Evolutionary conservation across 1,139 yeast species (phyloP).

Genomic region (Yamadazyma diospyri): DNA sequence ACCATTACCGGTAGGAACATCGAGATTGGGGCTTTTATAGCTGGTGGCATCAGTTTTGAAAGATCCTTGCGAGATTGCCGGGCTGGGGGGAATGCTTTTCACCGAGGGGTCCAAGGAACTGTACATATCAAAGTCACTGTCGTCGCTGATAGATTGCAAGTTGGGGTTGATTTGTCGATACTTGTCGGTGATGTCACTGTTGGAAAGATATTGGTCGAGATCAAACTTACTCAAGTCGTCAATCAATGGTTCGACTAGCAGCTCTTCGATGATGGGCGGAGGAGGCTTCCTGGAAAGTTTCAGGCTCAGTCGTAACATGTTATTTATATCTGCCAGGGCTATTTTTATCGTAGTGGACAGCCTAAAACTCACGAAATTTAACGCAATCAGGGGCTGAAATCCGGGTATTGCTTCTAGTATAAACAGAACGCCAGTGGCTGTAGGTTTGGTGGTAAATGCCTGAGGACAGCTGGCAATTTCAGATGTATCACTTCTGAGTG

Average conservation of each 20-base stretch:
- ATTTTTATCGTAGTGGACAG: too few relatives aligned
- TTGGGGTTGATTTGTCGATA: conserved; percentile 28
- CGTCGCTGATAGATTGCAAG: conserved; percentile 18
- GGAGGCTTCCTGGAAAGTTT: conserved; percentile 14
- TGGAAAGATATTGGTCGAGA: conserved; percentile 22
- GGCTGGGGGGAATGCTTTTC: conserved; percentile 8
- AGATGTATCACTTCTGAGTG: too few relatives aligned
- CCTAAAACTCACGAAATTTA: too few relatives aligned
- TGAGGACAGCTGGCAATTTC: too few relatives aligned
- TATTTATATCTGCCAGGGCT: too few relatives aligned
- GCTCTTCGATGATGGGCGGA: conserved; percentile 7
- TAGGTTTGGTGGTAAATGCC: too few relatives aligned
- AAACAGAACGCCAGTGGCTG: too few relatives aligned
- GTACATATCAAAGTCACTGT: conserved; percentile 10
- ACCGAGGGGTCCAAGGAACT: conserved; percentile 14
- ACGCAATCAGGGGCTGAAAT: too few relatives aligned
- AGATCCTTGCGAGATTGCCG: conserved; percentile 5
- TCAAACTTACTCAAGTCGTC: conserved; percentile 12
- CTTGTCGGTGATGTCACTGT: conserved; percentile 21
- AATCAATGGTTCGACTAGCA: conserved; percentile 1
- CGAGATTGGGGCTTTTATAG: background rate
- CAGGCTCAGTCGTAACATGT: conserved; percentile 6
- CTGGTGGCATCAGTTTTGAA: conserved; percentile 1
- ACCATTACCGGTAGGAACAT: background rate
- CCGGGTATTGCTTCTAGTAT: too few relatives aligned